phyloP scores from a whole-genome alignment of 495 filamentous ascomycete species.

The Aspergillus olivimuriae region DNA sequence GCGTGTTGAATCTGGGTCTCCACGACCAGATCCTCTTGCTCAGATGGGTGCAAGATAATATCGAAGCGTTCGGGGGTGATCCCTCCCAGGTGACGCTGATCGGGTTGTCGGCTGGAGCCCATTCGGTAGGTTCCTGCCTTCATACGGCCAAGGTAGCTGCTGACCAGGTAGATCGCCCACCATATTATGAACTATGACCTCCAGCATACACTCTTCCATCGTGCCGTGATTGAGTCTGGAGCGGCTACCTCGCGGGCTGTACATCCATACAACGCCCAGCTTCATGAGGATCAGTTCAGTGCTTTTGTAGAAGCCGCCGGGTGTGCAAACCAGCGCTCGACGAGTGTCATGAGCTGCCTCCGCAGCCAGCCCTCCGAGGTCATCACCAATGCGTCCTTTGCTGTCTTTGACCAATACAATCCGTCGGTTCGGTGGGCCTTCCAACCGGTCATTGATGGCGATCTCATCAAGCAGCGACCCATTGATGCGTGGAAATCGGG shows the following conservation, averaged over 20 bases:
- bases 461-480: constrained; percentile 50
- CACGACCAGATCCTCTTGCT: constrained; percentile 55
- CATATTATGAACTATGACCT: constrained; percentile 50
- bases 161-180: constrained; percentile 49
- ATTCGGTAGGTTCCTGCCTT: constrained; percentile 38
- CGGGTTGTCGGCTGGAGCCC: constrained; percentile 57
- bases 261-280: constrained; percentile 44
- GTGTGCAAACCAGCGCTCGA: constrained; percentile 25
- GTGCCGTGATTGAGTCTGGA: constrained; percentile 59
- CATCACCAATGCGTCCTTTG: constrained; percentile 43
- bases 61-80: constrained; percentile 54
- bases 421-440: constrained; percentile 58
- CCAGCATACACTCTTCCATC: constrained; percentile 44
- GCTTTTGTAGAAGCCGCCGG: constrained; percentile 49
- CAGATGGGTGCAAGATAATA: constrained; percentile 57
- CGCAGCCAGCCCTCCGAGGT: constrained; percentile 39
- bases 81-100: constrained; percentile 56
- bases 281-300: constrained; percentile 55
- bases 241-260: constrained; percentile 55
- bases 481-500: constrained; percentile 48
- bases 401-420: constrained; percentile 48
- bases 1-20: constrained; percentile 55
- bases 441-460: constrained; percentile 58
- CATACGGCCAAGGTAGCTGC: not conserved
- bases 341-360: constrained; percentile 44